Base-by-base conservation (phyloP, 345 rosid species). In the Combretum micranthum region DNA sequence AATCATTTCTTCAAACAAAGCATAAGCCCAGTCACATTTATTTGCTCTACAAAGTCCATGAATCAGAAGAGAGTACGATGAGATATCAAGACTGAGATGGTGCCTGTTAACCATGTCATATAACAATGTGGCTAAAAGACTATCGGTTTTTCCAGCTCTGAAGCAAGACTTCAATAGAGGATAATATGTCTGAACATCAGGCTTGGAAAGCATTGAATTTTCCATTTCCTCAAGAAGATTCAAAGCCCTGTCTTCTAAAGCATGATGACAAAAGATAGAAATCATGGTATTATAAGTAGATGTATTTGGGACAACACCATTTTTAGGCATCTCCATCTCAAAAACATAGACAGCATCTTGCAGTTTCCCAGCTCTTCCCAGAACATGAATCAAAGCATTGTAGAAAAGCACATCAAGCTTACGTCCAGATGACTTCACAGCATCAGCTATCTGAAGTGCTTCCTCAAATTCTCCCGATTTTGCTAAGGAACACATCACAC, bases 271-370 rank as follows among this genome's bases (percentile, higher is more conserved):
- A 32, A 80, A 78, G 89, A 83, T 80, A 44, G 93, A 80, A 64
- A 88, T 80, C 93, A 88, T 75, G 13, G 88, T 68, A 72, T 92
- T 86, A 65, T 80, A 86, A 2, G 96, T 84, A 6, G 95, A 84
- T 4, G 87, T 70, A 56, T 70, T 78, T 2, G 74, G 70, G n/a
- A 42, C 19, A 55, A 81, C 69, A 25, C 80, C 75, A 37, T 18
- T 63, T 26, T 67, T 71, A 14, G 73, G 75, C 90, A 84, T 83
- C 78, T 80, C 88, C 66, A 54, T 72, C 64, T 79, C 67, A 37
- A 83, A 86, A 62, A 84, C 81, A 20, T 50, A 20, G 48, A 71
- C 61, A 15, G 93, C 93, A 26, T 92, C 93, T 20, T 56, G 53
- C 25, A 83, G 21, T 64, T 46, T 63, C 59, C 90, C 87, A 53